A percentile compares a stretch with the other conserved stretches of the same genome.
These are phyloP conservation scores for Jackrogersella minutella DNA, from an alignment of 495 filamentous ascomycete species.

Conservation along the genomic window DNA sequence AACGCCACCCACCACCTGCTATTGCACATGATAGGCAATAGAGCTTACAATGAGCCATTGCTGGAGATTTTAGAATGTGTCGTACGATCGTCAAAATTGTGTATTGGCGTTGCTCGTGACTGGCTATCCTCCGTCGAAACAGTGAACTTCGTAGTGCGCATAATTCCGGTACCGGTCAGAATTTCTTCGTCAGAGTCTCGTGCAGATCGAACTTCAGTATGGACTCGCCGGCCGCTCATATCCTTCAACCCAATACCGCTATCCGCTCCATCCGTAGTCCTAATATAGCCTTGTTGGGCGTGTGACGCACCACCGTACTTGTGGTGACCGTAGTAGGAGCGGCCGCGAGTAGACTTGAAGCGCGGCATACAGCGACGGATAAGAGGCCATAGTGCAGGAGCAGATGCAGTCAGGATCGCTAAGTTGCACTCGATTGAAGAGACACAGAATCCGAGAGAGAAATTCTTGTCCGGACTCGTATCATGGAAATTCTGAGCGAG, in stretches of 20 bases:
- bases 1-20: constrained; percentile 4
- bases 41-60: constrained; percentile 26
- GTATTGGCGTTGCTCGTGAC: neutral
- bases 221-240: constrained; percentile 21
- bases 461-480: constrained; percentile 29
- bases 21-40: constrained; percentile 2
- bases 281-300: constrained; percentile 31
- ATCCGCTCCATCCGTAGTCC: constrained; percentile 20
- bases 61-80: constrained; percentile 31
- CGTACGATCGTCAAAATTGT: constrained; percentile 5
- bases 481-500: constrained; percentile 34
- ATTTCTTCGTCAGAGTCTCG: constrained; percentile 41
- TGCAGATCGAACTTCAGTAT: constrained; percentile 18
- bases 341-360: constrained; percentile 15
- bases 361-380: constrained; percentile 26
- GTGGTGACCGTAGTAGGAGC: constrained; percentile 21
- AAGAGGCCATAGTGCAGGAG: constrained; percentile 36
- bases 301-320: constrained; percentile 29
- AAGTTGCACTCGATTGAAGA: constrained; percentile 55
- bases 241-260: constrained; percentile 28
- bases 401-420: constrained; percentile 52
- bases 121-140: constrained; percentile 28
- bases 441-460: constrained; percentile 48
- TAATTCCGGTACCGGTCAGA: constrained; percentile 39
- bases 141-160: constrained; percentile 35